phyloP scores from a whole-genome alignment of 495 filamentous ascomycete species.

The Penicillium subrubescens region DNA sequence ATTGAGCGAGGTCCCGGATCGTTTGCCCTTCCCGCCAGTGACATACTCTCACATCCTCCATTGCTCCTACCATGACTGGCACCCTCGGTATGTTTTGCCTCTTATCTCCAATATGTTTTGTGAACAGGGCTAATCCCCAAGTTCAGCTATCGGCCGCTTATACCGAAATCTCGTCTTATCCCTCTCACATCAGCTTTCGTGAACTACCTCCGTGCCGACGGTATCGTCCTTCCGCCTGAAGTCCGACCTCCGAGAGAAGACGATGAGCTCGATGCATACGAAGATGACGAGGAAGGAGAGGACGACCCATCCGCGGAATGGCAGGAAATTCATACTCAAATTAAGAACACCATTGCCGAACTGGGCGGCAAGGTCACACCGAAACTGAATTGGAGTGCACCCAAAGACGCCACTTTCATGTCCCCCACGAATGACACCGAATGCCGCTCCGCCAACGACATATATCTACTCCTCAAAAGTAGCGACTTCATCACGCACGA shows the following conservation, averaged over 20 bases:
- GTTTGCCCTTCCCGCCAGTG: slow-evolving; percentile 78
- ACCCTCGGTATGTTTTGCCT: slow-evolving; percentile 52
- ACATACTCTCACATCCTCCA: slow-evolving; percentile 84
- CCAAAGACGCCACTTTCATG: slow-evolving; percentile 98
- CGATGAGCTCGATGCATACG: slow-evolving; percentile 40
- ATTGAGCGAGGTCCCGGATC: slow-evolving; percentile 27
- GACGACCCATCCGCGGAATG: slow-evolving; percentile 60
- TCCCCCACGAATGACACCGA: slow-evolving; percentile 85
- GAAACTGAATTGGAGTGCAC: slow-evolving; percentile 96
- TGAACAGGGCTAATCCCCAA: neutral
- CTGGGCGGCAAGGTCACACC: slow-evolving; percentile 83
- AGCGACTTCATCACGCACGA: slow-evolving; percentile 94
- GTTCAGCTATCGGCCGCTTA: slow-evolving; percentile 72
- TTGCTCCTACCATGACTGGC: slow-evolving; percentile 93
- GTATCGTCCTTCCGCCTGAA: slow-evolving; percentile 79
- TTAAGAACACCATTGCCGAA: slow-evolving; percentile 74
- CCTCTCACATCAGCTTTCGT: slow-evolving; percentile 75
- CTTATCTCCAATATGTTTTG: neutral
- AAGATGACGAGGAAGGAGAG: slow-evolving; percentile 49
- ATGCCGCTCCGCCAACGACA: slow-evolving; percentile 82
- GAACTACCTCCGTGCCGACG: slow-evolving; percentile 86
- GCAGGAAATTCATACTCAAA: slow-evolving; percentile 72
- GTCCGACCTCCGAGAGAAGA: slow-evolving; percentile 35
- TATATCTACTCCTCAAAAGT: slow-evolving; percentile 90
- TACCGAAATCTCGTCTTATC: slow-evolving; percentile 82